Evolutionary conservation across 148 eudicot species (phyloP).

Genomic region (Vaccinium corymbosum): DNA sequence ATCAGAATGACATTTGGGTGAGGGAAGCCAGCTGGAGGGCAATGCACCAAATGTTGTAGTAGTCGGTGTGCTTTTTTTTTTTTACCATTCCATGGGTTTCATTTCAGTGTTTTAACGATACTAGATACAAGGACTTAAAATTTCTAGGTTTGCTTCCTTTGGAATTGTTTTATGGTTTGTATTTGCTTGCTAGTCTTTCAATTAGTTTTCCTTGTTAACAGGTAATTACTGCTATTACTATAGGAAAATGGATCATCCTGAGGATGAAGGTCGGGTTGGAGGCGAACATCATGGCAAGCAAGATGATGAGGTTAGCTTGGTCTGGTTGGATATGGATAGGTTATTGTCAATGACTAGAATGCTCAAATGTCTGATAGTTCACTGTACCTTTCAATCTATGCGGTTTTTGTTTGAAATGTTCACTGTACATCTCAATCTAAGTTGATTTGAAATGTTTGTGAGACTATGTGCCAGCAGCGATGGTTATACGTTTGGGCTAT

Average conservation of each 20-base stretch:
- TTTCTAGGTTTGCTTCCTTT: background rate
- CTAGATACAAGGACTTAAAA: background rate
- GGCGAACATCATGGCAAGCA: slow-evolving; percentile 56
- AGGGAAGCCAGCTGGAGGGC: background rate
- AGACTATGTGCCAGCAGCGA: background rate
- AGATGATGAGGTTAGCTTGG: slow-evolving; percentile 54
- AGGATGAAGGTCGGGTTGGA: slow-evolving; percentile 47
- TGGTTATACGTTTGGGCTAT: background rate
- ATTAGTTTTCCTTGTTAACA: slow-evolving; percentile 4
- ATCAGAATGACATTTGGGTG: background rate
- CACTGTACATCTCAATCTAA: background rate
- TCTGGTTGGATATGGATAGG: background rate
- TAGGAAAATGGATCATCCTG: slow-evolving; percentile 48
- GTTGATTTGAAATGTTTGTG: background rate
- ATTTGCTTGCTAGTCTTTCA: background rate
- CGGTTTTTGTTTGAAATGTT: background rate
- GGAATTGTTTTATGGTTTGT: background rate
- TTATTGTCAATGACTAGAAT: background rate
- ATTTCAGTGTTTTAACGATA: background rate
- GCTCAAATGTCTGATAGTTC: background rate
- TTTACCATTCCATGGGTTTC: background rate
- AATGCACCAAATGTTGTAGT: background rate
- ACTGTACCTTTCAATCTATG: background rate
- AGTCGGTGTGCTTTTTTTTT: background rate
- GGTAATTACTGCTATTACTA: background rate